Evolutionary conservation across 495 filamentous ascomycete species (phyloP).

Genomic region (Sordaria brevicollis): DNA sequence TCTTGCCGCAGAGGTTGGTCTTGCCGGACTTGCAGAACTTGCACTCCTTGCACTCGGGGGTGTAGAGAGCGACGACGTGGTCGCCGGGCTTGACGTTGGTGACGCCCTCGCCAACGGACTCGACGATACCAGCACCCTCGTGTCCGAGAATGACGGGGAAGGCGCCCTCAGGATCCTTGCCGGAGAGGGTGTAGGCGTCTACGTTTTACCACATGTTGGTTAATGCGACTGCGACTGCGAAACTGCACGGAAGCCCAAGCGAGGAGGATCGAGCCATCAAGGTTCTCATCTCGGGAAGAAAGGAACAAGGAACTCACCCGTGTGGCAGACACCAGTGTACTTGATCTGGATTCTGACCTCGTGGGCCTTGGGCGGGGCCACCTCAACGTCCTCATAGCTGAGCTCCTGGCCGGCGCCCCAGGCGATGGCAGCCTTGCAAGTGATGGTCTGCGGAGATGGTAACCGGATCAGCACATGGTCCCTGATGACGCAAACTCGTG

Average conservation of each 20-base stretch:
- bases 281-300: neutral
- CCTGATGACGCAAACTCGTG: neutral
- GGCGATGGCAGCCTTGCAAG: constrained; percentile 80
- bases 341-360: constrained; percentile 94
- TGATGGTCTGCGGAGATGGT: constrained; percentile 32
- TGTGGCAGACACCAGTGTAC: constrained; percentile 98
- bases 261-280: constrained; percentile 4
- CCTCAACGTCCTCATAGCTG: constrained; percentile 83
- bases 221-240: neutral
- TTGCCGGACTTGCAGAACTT: constrained; percentile 99
- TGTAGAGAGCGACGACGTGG: constrained; percentile 94
- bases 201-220: neutral
- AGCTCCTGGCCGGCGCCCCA: constrained; percentile 92
- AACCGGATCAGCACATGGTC: neutral
- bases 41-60: constrained; percentile 92
- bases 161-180: constrained; percentile 95
- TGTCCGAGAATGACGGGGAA: constrained; percentile 95
- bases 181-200: constrained; percentile 98
- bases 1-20: constrained; percentile 99
- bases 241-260: neutral
- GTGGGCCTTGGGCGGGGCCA: constrained; percentile 80
- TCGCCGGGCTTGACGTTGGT: constrained; percentile 87
- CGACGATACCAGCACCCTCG: constrained; percentile 93
- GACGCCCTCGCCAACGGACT: constrained; percentile 93
- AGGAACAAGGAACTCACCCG: constrained; percentile 45